Base-by-base conservation (phyloP, 1,139 yeast genomes). In the Eremothecium gossypii region DNA sequence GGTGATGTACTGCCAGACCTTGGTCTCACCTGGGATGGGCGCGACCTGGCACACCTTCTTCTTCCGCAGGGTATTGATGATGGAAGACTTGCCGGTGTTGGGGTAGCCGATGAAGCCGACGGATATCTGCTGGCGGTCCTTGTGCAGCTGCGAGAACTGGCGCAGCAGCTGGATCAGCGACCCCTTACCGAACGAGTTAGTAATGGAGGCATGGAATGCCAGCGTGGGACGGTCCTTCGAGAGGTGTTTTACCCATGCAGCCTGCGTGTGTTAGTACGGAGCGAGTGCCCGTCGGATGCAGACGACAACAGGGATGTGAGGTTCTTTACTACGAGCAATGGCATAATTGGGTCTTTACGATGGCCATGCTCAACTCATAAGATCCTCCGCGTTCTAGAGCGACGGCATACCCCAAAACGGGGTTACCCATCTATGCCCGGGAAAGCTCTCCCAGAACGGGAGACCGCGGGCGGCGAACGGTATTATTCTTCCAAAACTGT, bases 81-180 rank as follows among this genome's bases (percentile, higher is more conserved):
- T 87, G 30, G 96, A 84, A 1, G 97, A 89, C 63, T 91, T 91
- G 54, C 98, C 98, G 13, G 96, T 84, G 61, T 91, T 91, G 52
- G 98, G 98, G 61, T 91, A 91, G 10, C 98, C 98, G 58, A 91
- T 87, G 57, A 91, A 84, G 8, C 98, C 98, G 45, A 91, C 96
- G 11, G 96, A 87, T 42, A 91, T 87, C 64, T 91, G 98, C 62
- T 87, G 84, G 66, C 96, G 79, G 62, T 91, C 98, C 43, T 84
- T 73, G 64, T 91, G 98, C 53, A 91, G 71, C 30, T 86, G 73
- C 6, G 96, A 83, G 58, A 89, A 91, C 68, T 91, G 98, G 64
- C 98, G 80, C 54, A 91, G 71, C 46, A 91, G 71, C 66, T 89
- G 96, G 59, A 91, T 91, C 60, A 91, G 71, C 29, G 96, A 85